Conservation (phyloP, 345 rosid genomes). For the Leavenworthia alabamica region DNA sequence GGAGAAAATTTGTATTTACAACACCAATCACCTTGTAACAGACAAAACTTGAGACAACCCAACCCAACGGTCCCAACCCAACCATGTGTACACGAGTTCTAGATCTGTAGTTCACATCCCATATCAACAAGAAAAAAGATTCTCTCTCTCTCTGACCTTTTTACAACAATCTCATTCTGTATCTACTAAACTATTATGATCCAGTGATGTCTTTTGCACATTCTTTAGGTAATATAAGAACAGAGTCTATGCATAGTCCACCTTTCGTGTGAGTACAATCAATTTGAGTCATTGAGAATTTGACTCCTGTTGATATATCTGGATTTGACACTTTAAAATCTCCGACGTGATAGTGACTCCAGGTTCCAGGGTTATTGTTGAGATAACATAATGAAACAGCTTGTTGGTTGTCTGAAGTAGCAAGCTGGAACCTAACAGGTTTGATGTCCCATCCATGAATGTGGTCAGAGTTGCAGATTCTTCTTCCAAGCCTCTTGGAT, state of each 20-base stretch:
- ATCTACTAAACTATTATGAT: conserved; percentile 15
- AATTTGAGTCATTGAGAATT: conserved; percentile 73
- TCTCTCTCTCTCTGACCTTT: conserved; percentile 20
- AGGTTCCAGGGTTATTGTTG: conserved; percentile 49
- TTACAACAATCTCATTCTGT: conserved; percentile 21
- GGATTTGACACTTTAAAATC: conserved; percentile 55
- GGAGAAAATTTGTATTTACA: conserved; percentile 7
- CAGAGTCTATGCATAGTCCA: conserved; percentile 72
- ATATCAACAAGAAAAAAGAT: conserved; percentile 2
- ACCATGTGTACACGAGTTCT: conserved; percentile 28
- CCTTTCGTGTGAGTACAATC: conserved; percentile 97
- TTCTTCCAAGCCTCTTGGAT: conserved; percentile 62
- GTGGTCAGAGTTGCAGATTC: conserved; percentile 59
- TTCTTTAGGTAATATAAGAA: conserved; percentile 52
- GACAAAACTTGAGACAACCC: conserved; percentile 19
- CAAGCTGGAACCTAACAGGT: conserved; percentile 70
- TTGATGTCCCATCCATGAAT: conserved; percentile 89
- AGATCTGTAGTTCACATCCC: background rate
- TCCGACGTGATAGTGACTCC: conserved; percentile 69
- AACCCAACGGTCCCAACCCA: conserved; percentile 18
- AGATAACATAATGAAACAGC: conserved; percentile 46
- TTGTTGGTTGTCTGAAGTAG: conserved; percentile 66
- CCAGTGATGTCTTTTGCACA: conserved; percentile 30
- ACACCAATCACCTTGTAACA: conserved; percentile 5
- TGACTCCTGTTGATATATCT: conserved; percentile 31